Evolutionary conservation across 2,329 filamentous ascomycete genomes (phyloP), one percentile per base, ranked within the genome.

Genomic region (Talaromyces sp.): DNA sequence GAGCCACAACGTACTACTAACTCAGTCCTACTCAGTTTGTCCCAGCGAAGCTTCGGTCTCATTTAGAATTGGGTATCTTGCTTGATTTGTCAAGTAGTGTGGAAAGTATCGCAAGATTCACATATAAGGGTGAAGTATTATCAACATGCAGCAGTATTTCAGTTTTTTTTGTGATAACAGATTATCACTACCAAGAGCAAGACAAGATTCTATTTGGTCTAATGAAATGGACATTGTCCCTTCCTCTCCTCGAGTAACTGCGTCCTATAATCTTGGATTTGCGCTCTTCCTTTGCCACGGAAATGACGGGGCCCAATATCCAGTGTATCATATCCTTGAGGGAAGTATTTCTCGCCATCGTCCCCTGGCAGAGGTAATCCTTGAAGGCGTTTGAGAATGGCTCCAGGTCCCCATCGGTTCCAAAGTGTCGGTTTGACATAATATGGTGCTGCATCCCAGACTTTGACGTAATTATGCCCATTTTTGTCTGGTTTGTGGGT

Each of bases 371-470:
- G 67, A 33, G 79, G 76, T 21, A 75, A 72, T 2, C 82, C 82
- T 23, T 79, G 67, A 5, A 77, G 58, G 69, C 81, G 73, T 28
- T 76, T 80, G 12, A 84, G 62, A 80, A 81, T 82, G 0, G 81
- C 86, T 64, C 72, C 72, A 0, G 82, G 86, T 1, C 84, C 85
- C 85, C 84, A 91, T 63, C 84, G 83, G 68, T 81, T 85, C 84
- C 81, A 85, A 37, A 84, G 72, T 0, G 83, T 88, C 31, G 81
- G 80, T 65, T 82, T 80, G 23, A 84, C 79, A 73, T 90, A 91
- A 75, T 84, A 90, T 2, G 88, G 89, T 50, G 86, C 82, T 16
- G 84, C 83, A 23, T 87, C 81, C 74, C 86, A 90, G 42, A 79
- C 67, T 0, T 76, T 72, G 69, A 76, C 72, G 60, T 81, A 78